phyloP scores from a whole-genome alignment of 768 basidiomycete species.

The Boletus rubropictus region DNA sequence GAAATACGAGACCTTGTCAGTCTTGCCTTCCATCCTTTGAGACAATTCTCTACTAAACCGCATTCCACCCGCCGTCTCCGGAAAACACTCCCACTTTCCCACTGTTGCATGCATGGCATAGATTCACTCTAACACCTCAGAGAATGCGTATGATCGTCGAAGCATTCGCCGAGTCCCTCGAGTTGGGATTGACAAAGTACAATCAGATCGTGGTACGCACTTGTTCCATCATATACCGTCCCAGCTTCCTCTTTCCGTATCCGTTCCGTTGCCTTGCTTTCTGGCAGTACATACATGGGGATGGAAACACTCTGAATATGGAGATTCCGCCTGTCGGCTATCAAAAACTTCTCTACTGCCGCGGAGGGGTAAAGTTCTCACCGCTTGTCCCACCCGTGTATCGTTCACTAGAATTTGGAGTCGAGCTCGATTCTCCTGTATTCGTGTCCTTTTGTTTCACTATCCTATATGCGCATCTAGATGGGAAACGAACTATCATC shows the following conservation, averaged over 20 bases:
- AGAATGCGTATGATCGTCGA: slow-evolving; percentile 96
- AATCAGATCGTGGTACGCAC: slow-evolving; percentile 81
- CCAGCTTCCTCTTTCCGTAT: slow-evolving; percentile 1
- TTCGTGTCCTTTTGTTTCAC: background rate
- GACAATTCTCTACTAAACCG: slow-evolving; percentile 1
- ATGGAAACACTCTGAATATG: slow-evolving; percentile 2
- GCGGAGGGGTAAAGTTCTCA: background rate
- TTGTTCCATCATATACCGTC: background rate
- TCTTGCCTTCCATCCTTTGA: slow-evolving; percentile 17
- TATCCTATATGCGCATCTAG: slow-evolving; percentile 1
- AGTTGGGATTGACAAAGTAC: slow-evolving; percentile 75
- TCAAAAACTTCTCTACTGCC: background rate
- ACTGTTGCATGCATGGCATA: slow-evolving; percentile 22
- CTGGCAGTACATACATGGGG: background rate
- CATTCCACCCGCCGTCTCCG: background rate
- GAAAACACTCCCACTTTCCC: background rate
- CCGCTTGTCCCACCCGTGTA: background rate
- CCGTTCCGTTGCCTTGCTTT: slow-evolving; percentile 5
- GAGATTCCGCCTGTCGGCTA: background rate
- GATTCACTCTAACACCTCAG: slow-evolving; percentile 84
- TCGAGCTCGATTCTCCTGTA: background rate
- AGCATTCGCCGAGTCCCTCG: slow-evolving; percentile 89
- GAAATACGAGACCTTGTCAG: slow-evolving; percentile 83
- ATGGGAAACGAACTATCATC: background rate
- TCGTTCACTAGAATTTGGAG: background rate